Percentiles rank a stretch among this genome's conserved stretches.
phyloP scores from a whole-genome alignment of 169 alveolate species.

The Cryptosporidium sp. region DNA sequence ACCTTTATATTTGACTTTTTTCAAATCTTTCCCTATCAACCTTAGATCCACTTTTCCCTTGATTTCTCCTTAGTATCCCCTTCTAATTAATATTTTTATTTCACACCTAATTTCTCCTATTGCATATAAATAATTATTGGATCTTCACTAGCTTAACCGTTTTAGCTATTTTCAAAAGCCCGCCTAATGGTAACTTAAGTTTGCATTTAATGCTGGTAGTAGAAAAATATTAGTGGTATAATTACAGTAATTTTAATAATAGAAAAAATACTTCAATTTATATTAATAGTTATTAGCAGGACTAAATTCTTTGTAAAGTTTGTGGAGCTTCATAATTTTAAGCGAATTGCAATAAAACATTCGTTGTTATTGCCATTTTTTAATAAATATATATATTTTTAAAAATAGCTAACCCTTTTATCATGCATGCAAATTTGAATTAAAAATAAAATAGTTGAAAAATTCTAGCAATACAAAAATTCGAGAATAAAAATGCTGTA shows the following conservation, averaged over 20 bases:
- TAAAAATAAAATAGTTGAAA: not conserved
- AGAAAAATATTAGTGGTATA: no score
- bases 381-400: no score
- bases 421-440: constrained; percentile 5
- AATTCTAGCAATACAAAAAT: not conserved
- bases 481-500: constrained; percentile 8
- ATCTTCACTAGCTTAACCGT: not conserved
- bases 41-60: not conserved
- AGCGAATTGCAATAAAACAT: not conserved
- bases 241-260: no score
- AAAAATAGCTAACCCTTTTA: not conserved
- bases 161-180: not conserved
- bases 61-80: not conserved
- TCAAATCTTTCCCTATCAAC: not conserved
- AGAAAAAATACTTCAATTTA: no score
- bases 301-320: not conserved
- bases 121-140: constrained; percentile 2
- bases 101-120: not conserved
- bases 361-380: not conserved
- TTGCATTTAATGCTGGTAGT: not conserved
- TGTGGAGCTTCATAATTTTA: not conserved
- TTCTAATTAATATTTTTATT: not conserved
- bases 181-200: constrained; percentile 3
- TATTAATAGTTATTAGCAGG: not conserved
- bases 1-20: not conserved